These are phyloP conservation scores for Coniella lustricola DNA, from an alignment of 2,329 filamentous ascomycete genomes.

Conservation along the genomic window DNA sequence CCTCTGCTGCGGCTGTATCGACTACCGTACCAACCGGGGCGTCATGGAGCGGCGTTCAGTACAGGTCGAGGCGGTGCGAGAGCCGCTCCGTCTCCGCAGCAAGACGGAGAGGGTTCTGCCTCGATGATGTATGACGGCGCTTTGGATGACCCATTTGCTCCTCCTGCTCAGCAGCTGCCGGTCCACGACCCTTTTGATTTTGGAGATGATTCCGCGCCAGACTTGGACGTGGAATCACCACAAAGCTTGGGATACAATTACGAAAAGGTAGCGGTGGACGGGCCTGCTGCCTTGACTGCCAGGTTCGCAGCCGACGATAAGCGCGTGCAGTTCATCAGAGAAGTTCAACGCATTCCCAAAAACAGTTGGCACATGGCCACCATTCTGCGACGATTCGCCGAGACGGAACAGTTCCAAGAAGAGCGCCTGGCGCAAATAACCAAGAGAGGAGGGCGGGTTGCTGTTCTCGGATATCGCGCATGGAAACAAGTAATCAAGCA, in stretches of 20 bases:
- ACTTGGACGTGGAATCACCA: neutral
- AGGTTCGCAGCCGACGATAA: neutral
- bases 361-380: neutral
- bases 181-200: neutral
- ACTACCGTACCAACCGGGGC: neutral
- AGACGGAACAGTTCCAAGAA: neutral
- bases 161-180: no score
- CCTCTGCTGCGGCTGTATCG: neutral
- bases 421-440: neutral
- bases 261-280: neutral
- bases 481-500: neutral
- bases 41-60: neutral
- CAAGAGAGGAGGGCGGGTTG: no score
- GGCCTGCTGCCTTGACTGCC: neutral
- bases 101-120: neutral
- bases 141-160: no score
- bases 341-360: neutral
- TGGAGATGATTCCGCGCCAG: neutral
- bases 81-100: neutral
- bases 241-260: neutral
- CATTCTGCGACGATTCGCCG: neutral
- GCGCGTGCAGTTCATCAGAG: conserved; percentile 2
- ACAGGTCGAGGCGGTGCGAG: neutral
- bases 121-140: neutral
- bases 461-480: neutral